Conservation (phyloP, 108 stramenopile genomes). For the Cyclotella distinguenda region DNA sequence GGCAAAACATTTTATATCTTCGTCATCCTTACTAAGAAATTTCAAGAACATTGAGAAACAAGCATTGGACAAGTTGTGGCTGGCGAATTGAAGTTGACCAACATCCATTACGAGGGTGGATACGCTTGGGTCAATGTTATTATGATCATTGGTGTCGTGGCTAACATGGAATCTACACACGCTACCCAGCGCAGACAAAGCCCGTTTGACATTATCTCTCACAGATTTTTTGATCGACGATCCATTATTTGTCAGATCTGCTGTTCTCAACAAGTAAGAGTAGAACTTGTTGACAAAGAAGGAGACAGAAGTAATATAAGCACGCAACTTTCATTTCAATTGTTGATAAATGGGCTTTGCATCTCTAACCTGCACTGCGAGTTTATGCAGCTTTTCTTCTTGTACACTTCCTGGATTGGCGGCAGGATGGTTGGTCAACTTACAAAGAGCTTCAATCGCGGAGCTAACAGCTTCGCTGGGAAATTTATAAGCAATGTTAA, state of each 20-base stretch:
- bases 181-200: slow-evolving; percentile 70
- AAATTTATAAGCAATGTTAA: slow-evolving; percentile 69
- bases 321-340: too few relatives aligned
- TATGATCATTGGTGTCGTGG: slow-evolving; percentile 28
- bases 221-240: slow-evolving; percentile 40
- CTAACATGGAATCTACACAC: slow-evolving; percentile 60
- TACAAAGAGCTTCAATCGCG: slow-evolving; percentile 66
- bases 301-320: neutral
- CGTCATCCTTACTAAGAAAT: slow-evolving; percentile 64
- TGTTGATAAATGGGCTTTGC: neutral
- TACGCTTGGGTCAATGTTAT: slow-evolving; percentile 32
- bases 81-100: slow-evolving; percentile 18
- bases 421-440: slow-evolving; percentile 56
- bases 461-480: slow-evolving; percentile 58
- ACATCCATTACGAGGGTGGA: slow-evolving; percentile 21
- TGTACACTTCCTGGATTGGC: slow-evolving; percentile 36
- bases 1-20: slow-evolving; percentile 65
- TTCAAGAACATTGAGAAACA: slow-evolving; percentile 62
- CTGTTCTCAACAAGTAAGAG: slow-evolving; percentile 61
- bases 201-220: slow-evolving; percentile 58
- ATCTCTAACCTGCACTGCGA: slow-evolving; percentile 46
- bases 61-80: slow-evolving; percentile 39
- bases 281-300: slow-evolving; percentile 53
- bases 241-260: slow-evolving; percentile 43
- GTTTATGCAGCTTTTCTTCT: slow-evolving; percentile 46